Evolutionary conservation across 768 basidiomycete species (phyloP).

Genomic region (Termitomyces heimii): DNA sequence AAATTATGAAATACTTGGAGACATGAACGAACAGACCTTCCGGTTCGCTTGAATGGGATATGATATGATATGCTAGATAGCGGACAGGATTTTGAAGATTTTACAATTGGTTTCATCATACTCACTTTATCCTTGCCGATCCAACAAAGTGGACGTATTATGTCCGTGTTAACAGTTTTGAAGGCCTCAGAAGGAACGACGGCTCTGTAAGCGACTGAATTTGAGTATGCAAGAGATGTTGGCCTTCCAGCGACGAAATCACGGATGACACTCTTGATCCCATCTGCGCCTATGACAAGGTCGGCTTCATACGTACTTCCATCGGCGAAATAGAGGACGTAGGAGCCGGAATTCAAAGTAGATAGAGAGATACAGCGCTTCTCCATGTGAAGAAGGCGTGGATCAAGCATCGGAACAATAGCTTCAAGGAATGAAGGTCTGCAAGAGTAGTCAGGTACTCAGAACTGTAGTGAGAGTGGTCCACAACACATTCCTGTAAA

Average conservation of each 20-base stretch:
- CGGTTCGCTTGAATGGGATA: conserved; percentile 40
- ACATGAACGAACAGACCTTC: conserved; percentile 27
- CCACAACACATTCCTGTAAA: conserved; percentile 28
- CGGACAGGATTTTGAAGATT: not conserved
- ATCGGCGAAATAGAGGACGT: conserved; percentile 41
- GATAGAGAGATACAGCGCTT: conserved; percentile 39
- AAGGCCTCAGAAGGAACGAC: conserved; percentile 35
- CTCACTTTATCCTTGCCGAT: conserved; percentile 41
- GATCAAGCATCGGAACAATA: conserved; percentile 35
- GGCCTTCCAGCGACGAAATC: conserved; percentile 20
- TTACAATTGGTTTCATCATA: not conserved
- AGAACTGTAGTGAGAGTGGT: not conserved
- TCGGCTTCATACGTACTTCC: conserved; percentile 40
- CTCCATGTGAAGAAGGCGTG: conserved; percentile 37
- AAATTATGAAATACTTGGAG: not conserved
- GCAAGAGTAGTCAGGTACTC: not conserved
- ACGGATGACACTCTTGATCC: conserved; percentile 43
- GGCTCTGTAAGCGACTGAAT: conserved; percentile 44
- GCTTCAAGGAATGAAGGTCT: conserved; percentile 49
- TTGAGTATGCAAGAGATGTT: conserved; percentile 34
- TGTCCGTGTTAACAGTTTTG: conserved; percentile 29
- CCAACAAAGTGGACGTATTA: conserved; percentile 35
- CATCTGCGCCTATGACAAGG: conserved; percentile 47
- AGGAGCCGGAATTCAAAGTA: conserved; percentile 17
- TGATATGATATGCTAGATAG: conserved; percentile 43